Base-by-base conservation (phyloP, 2,329 filamentous ascomycete genomes). In the Penicillium corylophilum region DNA sequence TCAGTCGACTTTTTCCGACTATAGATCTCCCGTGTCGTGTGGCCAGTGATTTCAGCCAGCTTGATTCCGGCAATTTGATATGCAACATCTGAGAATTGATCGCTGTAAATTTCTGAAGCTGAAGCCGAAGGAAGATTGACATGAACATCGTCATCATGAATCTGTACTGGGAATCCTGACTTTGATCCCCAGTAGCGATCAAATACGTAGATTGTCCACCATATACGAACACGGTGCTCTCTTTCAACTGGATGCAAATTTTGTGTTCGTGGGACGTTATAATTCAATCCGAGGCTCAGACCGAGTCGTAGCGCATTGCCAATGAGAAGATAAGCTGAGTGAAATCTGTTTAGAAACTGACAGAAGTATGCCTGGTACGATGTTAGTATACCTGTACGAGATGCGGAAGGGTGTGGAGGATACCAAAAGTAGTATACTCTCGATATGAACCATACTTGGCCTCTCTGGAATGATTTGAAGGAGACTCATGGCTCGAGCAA, bases 111-210 rank as follows among this genome's bases (percentile, higher is more conserved):
- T 13, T 61, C 55, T 1, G 60, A 51, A 2, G 41, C 46, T 0
- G 61, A 48, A n/a, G 56, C 51, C 1, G 67, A 66, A 1, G 70
- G 70, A 41, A 68, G 49, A 15, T 70, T 65, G 13, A 68, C 64
- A 35, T 69, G 60, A 7, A 73, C 77, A 23, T 78, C 77, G 8
- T 74, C 68, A 29, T 79, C 76, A 5, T 69, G 67, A 3, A 80
- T 71, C n/a, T 74, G 73, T 0, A 74, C 64, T 0, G 78, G 75
- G 40, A 77, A 74, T 0, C 77, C 75, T 0, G 76, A 63, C 42
- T 77, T 75, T 0, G 74, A 73, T 1, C 74, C 72, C 63, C 70
- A 77, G 61, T 79, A 71, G 1, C 77, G 69, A 38, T 69, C 67
- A 22, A 64, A 63, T 7, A 67, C 57, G 35, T 68, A 70, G 1